Evolutionary conservation across 2,329 filamentous ascomycete genomes (phyloP), one percentile per base, ranked within the genome.

Genomic region (Trichoderma polysporum): DNA sequence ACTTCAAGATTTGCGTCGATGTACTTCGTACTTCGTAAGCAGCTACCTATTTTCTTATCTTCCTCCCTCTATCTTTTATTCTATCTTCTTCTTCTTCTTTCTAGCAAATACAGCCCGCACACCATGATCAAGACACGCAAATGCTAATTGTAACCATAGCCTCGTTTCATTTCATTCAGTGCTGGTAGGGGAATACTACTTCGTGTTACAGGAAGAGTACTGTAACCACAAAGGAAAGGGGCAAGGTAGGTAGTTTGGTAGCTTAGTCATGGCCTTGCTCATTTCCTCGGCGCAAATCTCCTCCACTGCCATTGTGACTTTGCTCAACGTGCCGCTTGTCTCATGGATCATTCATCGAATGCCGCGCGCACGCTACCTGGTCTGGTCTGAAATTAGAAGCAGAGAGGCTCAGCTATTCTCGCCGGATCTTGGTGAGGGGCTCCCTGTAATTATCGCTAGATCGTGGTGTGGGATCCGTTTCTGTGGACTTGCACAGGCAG

Each of bases 241-340:
- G 35, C n/a, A 31, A 17, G 41, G n/a, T 8, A 45, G 9, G 22
- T 45, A n/a, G 4, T 12, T 31, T n/a, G n/a, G n/a, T n/a, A n/a
- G 60, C 60, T 63, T 63, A 63, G 60, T 63, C 60, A 63, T 47
- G 27, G 15, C 17, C 5, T n/a, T 31, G 49, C 50, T 63, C 60
- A 54, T 63, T 63, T 63, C 60, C 47, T 13, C 7, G n/a, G 25
- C 22, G 25, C 10, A 54, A 22, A 25, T 17, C 52, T n/a, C 59
- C 59, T 63, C 59, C 59, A 63, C 59, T 63, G 59, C 59, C 25
- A 31, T 39, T 63, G 59, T 41, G 59, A 63, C 59, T 54, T 63
- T 53, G 35, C 47, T 35, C 57, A 56, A 56, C 52, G 52, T 37
- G 52, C 52, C 27, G 7, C 12, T 22, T 12, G 33, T 35, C 33